Evolutionary conservation across 2,329 filamentous ascomycete genomes (phyloP).

Genomic region (Scedosporium apiospermum): DNA sequence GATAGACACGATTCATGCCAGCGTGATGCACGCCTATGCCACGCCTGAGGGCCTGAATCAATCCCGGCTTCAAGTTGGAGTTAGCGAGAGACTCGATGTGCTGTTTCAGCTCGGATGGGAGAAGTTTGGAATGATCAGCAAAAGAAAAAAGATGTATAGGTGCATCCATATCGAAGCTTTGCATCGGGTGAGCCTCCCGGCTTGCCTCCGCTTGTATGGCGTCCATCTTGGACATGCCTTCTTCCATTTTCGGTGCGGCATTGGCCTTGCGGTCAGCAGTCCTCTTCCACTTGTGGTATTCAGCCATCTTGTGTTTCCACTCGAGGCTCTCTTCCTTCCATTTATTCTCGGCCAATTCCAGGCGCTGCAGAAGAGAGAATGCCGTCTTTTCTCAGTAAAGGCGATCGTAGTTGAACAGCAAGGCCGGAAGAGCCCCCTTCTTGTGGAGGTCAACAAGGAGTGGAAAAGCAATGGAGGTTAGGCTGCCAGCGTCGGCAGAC

Average conservation of each 20-base stretch:
- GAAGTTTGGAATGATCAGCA: slow-evolving; percentile 50
- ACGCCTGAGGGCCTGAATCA: slow-evolving; percentile 53
- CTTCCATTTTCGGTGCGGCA: slow-evolving; percentile 21
- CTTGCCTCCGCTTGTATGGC: slow-evolving; percentile 36
- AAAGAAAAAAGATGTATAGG: slow-evolving; percentile 58
- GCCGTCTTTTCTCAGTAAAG: slow-evolving; percentile 52
- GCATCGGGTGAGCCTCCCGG: slow-evolving; percentile 45
- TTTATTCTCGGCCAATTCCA: slow-evolving; percentile 24
- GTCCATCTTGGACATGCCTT: slow-evolving; percentile 16
- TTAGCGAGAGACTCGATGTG: slow-evolving; percentile 41
- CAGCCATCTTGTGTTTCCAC: slow-evolving; percentile 52
- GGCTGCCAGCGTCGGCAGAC: neutral
- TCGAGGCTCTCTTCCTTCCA: slow-evolving; percentile 47
- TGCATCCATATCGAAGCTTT: slow-evolving; percentile 57
- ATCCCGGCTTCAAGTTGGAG: slow-evolving; percentile 36
- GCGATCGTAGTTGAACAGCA: slow-evolving; percentile 71
- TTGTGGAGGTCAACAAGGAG: slow-evolving; percentile 51
- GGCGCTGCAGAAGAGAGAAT: slow-evolving; percentile 35
- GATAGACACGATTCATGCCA: slow-evolving; percentile 69
- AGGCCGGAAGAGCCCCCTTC: slow-evolving; percentile 58
- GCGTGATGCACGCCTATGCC: slow-evolving; percentile 72
- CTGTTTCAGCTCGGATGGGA: slow-evolving; percentile 46
- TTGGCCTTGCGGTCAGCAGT: slow-evolving; percentile 26
- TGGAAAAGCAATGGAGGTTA: slow-evolving; percentile 27
- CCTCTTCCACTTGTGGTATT: slow-evolving; percentile 47